Evolutionary conservation across 176 grass and related monocot genomes (phyloP).

Genomic region (Oryza coarctata): DNA sequence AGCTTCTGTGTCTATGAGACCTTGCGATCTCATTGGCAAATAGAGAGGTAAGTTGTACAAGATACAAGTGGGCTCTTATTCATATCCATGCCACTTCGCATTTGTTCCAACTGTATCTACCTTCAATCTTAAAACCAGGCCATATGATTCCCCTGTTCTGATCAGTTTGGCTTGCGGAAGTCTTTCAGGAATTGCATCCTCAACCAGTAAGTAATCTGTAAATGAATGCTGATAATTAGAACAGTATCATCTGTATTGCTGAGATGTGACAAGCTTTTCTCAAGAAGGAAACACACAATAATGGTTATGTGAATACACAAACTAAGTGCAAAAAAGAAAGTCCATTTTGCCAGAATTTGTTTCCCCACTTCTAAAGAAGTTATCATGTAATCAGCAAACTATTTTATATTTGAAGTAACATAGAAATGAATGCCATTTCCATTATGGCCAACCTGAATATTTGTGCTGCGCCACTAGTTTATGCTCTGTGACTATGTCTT

Average conservation of each 20-base stretch:
- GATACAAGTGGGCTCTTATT: not conserved
- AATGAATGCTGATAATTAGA: slow-evolving; percentile 1
- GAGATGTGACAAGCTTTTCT: not conserved
- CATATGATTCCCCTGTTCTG: slow-evolving; percentile 63
- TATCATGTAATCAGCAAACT: not conserved
- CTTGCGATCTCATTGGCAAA: slow-evolving; percentile 77
- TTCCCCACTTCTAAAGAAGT: not conserved
- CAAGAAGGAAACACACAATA: not conserved
- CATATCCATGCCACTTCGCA: not conserved
- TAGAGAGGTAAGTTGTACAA: slow-evolving; percentile 57
- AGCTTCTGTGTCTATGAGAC: slow-evolving; percentile 96
- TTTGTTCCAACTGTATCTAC: slow-evolving; percentile 15
- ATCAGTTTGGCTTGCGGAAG: slow-evolving; percentile 93
- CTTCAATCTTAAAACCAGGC: slow-evolving; percentile 52
- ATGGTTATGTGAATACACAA: not conserved
- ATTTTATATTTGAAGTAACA: not conserved
- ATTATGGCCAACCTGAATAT: not conserved
- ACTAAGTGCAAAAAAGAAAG: not conserved
- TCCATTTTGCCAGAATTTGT: not conserved
- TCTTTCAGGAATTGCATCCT: slow-evolving; percentile 90
- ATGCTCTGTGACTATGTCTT: not conserved
- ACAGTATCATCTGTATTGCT: not conserved
- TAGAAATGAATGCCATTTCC: not conserved
- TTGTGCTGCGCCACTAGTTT: not conserved
- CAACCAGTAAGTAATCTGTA: slow-evolving; percentile 64